Conservation (phyloP, 768 basidiomycete genomes). For the Amanita pallidorosea region DNA sequence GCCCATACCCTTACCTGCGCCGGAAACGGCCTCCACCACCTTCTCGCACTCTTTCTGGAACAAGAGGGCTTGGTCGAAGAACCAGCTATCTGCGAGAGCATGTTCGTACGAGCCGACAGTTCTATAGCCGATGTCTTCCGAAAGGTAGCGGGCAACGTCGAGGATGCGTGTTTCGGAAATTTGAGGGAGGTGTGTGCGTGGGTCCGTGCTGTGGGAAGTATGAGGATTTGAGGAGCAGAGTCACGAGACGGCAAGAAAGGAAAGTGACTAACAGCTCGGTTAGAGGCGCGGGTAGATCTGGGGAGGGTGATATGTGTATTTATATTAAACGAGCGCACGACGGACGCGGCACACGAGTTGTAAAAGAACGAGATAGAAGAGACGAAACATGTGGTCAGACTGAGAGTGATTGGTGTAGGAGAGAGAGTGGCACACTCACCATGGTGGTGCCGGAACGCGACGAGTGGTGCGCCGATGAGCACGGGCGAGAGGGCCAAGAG, state of each 20-base stretch:
- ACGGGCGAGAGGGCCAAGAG: conserved; percentile 43
- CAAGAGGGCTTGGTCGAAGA: conserved; percentile 54
- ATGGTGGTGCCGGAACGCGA: conserved; percentile 37
- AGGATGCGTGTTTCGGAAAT: conserved; percentile 66
- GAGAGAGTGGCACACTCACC: conserved; percentile 20
- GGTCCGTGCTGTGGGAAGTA: conserved; percentile 25
- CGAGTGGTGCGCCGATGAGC: conserved; percentile 36
- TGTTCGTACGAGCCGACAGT: conserved; percentile 90
- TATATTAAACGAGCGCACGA: neutral
- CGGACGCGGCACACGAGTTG: neutral
- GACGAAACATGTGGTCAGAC: neutral
- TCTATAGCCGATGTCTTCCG: conserved; percentile 83
- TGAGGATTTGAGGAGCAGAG: too few species aligned
- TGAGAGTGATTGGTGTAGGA: neutral
- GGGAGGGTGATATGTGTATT: too few species aligned
- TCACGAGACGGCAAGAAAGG: neutral
- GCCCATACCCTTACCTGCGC: neutral
- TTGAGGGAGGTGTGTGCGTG: conserved; percentile 49
- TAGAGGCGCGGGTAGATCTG: conserved; percentile 51
- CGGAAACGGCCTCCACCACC: conserved; percentile 23
- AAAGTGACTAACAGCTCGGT: conserved; percentile 34
- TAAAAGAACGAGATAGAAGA: neutral
- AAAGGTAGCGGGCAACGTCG: conserved; percentile 51
- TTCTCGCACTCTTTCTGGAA: conserved; percentile 57
- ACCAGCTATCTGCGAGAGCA: conserved; percentile 75